Evolutionary conservation across 257 asterid genomes (phyloP), one percentile per base, ranked within the genome.

Genomic region (Ajuga chamaepitys): DNA sequence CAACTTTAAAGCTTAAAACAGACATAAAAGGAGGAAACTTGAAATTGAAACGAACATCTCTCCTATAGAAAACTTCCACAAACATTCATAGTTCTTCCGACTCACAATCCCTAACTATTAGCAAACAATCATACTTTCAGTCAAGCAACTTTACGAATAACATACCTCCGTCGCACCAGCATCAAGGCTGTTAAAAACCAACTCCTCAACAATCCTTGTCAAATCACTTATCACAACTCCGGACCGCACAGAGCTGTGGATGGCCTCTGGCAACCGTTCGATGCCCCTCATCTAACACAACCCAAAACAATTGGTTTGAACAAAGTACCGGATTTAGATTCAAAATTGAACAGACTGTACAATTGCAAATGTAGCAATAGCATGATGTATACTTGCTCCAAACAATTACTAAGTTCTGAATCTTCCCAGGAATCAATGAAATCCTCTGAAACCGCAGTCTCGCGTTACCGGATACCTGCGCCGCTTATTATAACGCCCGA

Each of bases 91-190:
- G 25, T 51, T 42, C 28, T 14, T 35, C 64, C 48, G 16, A 42
- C 28, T 35, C 42, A 46, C 7, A 50, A 46, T 55, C 34, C 57
- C 37, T 25, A 60, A 34, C 21, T 44, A 62, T 22, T 25, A 58
- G 42, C 59, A 47, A 37, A 46, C 65, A 69, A 44, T 7, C 47
- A 16, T 37, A 10, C 44, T 46, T 66, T 32, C 53, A 26, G 56
- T 4, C 20, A 34, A 68, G 38, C 37, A 65, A 67, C 10, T 38
- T 1, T 0, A 7, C 17, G 9, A 24, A 58, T 4, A 47, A 46
- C 12, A 62, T 74, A 88, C 98, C 95, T 87, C 82, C 18, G 88
- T 82, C 42, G 98, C 95, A 17, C 96, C 97, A 0, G 98, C 89
- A 61, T 92, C 97, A 5, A 92, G 83, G 75, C 96, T 83, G 76